A percentile compares a stretch with the other conserved stretches of the same genome.
phyloP scores from a whole-genome alignment of 23 red algal species.

The Cyanidiococcus yangmingshanensis region DNA sequence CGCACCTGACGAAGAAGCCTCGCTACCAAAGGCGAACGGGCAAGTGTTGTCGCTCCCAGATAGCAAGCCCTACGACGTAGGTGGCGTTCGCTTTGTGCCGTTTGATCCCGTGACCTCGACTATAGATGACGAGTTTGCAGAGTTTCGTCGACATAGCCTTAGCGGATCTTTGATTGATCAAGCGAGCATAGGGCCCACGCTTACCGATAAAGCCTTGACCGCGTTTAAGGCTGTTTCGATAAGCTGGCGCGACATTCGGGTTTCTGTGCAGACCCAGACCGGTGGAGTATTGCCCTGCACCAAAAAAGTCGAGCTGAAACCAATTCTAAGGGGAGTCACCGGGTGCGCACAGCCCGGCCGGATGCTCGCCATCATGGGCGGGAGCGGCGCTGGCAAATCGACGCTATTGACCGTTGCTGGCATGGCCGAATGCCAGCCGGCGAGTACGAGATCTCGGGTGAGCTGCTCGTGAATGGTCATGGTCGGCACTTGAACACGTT shows the following conservation, averaged over 20 bases:
- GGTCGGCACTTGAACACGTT: slow-evolving; percentile 50
- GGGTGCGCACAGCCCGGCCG: slow-evolving; percentile 45
- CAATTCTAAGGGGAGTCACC: slow-evolving; percentile 45
- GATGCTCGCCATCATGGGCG: slow-evolving; percentile 66
- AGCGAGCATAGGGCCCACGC: background rate
- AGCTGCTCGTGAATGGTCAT: slow-evolving; percentile 70
- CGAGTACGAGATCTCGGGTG: slow-evolving; percentile 33
- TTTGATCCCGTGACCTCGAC: background rate
- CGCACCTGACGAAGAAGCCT: no score
- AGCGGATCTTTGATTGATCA: background rate
- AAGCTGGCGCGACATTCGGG: background rate
- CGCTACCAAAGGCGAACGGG: no score
- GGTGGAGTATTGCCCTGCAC: background rate
- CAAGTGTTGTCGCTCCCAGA: no score
- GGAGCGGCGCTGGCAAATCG: slow-evolving; percentile 42
- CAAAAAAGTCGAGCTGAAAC: background rate
- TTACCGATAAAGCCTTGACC: background rate
- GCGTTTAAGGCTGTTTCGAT: background rate
- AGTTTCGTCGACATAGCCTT: background rate
- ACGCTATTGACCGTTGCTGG: slow-evolving; percentile 28
- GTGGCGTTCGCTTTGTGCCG: background rate
- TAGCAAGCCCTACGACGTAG: no score
- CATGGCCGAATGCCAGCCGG: slow-evolving; percentile 14
- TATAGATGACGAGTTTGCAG: background rate
- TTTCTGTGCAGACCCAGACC: background rate